phyloP scores from a whole-genome alignment of 441 rosid genomes.

The Pelargonium australe region DNA sequence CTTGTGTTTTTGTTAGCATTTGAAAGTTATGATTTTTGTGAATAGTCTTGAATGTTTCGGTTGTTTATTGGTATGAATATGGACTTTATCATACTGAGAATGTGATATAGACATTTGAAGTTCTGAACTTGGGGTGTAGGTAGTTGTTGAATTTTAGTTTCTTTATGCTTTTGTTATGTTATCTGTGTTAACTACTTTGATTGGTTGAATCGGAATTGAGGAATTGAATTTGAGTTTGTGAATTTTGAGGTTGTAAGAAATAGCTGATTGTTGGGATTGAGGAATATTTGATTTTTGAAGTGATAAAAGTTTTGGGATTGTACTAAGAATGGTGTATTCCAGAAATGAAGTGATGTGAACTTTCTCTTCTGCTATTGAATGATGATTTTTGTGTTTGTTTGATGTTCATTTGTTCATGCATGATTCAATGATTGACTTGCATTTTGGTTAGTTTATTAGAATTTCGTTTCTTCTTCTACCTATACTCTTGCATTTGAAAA shows the following conservation, averaged over 20 bases:
- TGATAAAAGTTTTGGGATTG: not conserved
- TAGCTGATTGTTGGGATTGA: not conserved
- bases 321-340: not conserved
- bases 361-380: not conserved
- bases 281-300: not conserved
- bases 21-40: not conserved
- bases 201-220: not conserved
- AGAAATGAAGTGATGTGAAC: not conserved
- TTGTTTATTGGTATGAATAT: not conserved
- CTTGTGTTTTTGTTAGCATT: not conserved
- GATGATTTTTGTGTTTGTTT: not conserved
- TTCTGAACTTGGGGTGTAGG: conserved; percentile 17
- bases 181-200: too few relatives aligned
- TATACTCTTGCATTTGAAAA: not conserved
- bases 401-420: not conserved
- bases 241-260: not conserved
- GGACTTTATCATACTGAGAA: not conserved
- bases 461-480: too few relatives aligned
- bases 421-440: too few relatives aligned
- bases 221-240: not conserved
- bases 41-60: not conserved
- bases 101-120: conserved; percentile 3
- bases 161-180: too few relatives aligned
- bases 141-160: conserved; percentile 23
- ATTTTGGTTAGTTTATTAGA: too few relatives aligned